phyloP scores from a whole-genome alignment of 2,329 filamentous ascomycete genomes.

The Xylaria sp. region DNA sequence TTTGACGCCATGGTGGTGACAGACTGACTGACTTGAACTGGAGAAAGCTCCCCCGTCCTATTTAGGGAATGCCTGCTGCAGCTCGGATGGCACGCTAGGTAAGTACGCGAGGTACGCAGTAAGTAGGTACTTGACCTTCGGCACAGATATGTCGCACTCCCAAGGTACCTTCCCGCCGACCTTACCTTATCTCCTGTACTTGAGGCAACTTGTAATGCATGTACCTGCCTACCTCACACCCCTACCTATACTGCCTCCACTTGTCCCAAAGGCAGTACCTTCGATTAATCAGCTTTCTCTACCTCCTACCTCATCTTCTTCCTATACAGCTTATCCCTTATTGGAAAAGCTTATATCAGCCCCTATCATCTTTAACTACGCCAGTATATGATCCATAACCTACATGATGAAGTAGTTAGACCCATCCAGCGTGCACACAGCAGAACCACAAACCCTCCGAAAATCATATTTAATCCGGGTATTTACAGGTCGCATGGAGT shows the following conservation, averaged over 20 bases:
- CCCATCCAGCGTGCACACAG: not conserved
- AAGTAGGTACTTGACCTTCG: not conserved
- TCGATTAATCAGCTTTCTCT: too few species aligned
- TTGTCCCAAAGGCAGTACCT: not conserved
- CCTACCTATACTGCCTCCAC: not conserved
- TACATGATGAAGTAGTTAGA: not conserved
- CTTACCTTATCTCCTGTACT: not conserved
- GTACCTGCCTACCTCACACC: not conserved
- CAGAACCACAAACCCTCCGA: too few species aligned
- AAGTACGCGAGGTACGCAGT: not conserved
- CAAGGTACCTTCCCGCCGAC: not conserved
- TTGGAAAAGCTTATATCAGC: too few species aligned
- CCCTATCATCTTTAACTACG: not conserved
- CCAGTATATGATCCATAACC: too few species aligned
- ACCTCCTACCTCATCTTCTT: too few species aligned
- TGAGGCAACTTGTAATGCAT: not conserved
- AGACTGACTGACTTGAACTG: conserved; percentile 4
- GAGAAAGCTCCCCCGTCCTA: not conserved
- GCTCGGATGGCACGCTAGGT: not conserved
- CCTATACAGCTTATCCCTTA: too few species aligned
- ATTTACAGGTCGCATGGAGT: too few species aligned
- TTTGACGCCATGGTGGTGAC: conserved; percentile 23
- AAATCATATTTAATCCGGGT: not conserved
- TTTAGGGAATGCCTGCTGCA: conserved; percentile 7
- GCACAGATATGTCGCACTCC: not conserved